Conservation (phyloP, 495 filamentous ascomycete genomes). For the Pyrenopolyporus hunteri region DNA sequence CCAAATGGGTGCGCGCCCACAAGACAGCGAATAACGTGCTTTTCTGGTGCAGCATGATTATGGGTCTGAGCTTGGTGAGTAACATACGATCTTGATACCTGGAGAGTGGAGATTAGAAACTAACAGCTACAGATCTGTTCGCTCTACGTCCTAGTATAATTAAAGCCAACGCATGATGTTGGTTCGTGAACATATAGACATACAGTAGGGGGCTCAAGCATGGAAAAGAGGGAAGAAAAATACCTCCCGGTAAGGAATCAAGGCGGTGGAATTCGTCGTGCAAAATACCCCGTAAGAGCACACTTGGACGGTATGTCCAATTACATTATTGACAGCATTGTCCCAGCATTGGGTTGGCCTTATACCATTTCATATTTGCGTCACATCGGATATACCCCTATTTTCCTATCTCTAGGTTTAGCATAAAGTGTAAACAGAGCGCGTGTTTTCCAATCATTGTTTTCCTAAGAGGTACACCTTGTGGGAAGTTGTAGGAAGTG, state of each 20-base stretch:
- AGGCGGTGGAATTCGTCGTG: neutral
- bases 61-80: slow-evolving; percentile 84
- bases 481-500: neutral
- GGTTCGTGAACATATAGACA: no score
- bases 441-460: neutral
- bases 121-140: slow-evolving; percentile 56
- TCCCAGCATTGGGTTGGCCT: neutral
- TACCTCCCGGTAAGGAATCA: neutral
- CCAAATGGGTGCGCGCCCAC: slow-evolving; percentile 71
- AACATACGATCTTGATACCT: neutral
- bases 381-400: slow-evolving; percentile 8
- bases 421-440: neutral
- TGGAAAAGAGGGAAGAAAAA: neutral
- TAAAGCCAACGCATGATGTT: neutral
- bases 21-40: slow-evolving; percentile 87
- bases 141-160: slow-evolving; percentile 57
- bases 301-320: neutral
- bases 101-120: neutral
- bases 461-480: neutral
- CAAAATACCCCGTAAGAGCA: neutral
- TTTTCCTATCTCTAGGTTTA: neutral
- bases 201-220: neutral
- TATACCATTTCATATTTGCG: neutral
- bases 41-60: slow-evolving; percentile 95
- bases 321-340: neutral